Conservation (phyloP, 208 protist genomes). For the Acanthamoeba lugdunensis region DNA sequence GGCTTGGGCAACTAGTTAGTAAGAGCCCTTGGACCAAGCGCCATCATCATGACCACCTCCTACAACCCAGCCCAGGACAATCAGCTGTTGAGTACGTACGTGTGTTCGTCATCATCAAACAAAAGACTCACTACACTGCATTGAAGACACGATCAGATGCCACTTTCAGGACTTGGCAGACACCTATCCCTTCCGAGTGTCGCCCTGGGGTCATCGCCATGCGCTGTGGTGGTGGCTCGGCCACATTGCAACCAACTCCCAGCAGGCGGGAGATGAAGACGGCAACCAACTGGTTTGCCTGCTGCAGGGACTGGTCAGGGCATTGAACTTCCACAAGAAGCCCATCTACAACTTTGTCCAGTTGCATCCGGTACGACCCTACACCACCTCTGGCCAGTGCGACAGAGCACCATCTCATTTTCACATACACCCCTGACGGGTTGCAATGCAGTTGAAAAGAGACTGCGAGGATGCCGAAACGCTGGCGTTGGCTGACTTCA, state of each 20-base stretch:
- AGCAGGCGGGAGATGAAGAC: too few relatives aligned
- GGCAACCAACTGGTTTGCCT: not conserved
- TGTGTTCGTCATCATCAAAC: too few relatives aligned
- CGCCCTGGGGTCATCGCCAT: not conserved
- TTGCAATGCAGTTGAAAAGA: not conserved
- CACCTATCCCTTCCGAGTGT: not conserved
- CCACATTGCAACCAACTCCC: not conserved
- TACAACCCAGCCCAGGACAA: too few relatives aligned
- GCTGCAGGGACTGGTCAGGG: not conserved
- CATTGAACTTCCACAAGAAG: not conserved
- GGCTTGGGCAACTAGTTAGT: too few relatives aligned
- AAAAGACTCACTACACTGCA: too few relatives aligned
- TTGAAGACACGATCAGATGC: not conserved
- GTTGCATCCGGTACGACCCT: not conserved
- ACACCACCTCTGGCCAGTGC: too few relatives aligned
- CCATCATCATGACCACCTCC: too few relatives aligned
- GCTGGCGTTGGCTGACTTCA: not conserved
- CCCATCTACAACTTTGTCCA: not conserved
- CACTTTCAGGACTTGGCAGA: not conserved
- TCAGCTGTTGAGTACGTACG: too few relatives aligned
- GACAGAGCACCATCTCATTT: too few relatives aligned
- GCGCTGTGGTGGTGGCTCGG: constrained; percentile 1
- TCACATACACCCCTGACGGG: too few relatives aligned
- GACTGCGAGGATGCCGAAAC: not conserved
- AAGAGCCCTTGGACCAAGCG: too few relatives aligned